A percentile compares a stretch with the other conserved stretches of the same genome.
These are phyloP conservation scores for Cladobotryum mycophilum DNA, from an alignment of 2,329 filamentous ascomycete species.

Conservation along the genomic window DNA sequence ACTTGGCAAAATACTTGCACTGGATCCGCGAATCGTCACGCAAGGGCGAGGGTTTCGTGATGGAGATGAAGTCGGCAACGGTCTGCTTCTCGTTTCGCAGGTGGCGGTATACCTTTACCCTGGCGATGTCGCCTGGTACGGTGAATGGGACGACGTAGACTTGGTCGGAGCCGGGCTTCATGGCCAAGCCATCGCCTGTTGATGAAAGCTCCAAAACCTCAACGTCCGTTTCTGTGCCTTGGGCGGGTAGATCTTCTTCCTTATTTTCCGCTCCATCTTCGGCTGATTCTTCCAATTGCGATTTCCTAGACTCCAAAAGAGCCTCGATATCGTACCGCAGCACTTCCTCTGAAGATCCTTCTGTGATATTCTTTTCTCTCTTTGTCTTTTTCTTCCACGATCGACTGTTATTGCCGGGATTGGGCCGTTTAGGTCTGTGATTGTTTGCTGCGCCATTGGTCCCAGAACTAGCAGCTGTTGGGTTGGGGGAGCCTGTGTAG, in stretches of 20 bases:
- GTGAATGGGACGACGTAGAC: conserved; percentile 87
- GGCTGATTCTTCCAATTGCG: conserved; percentile 21
- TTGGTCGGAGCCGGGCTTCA: conserved; percentile 54
- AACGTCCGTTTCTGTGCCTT: conserved; percentile 71
- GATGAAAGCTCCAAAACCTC: conserved; percentile 80
- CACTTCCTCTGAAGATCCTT: conserved; percentile 61
- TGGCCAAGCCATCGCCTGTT: conserved; percentile 82
- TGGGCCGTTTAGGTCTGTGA: conserved; percentile 18
- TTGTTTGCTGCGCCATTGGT: conserved; percentile 8
- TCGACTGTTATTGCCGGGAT: conserved; percentile 16
- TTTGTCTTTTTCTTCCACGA: conserved; percentile 45
- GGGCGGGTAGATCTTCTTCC: conserved; percentile 47
- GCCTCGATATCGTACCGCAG: conserved; percentile 56
- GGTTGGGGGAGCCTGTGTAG: conserved; percentile 8
- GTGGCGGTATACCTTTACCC: conserved; percentile 73
- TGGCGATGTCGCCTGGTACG: conserved; percentile 75
- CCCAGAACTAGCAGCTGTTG: conserved; percentile 3
- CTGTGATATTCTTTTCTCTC: conserved; percentile 53
- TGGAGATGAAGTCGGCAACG: conserved; percentile 73
- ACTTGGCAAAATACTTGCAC: conserved; percentile 82
- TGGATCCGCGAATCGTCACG: conserved; percentile 71
- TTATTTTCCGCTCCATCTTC: conserved; percentile 11
- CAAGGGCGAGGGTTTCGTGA: conserved; percentile 64
- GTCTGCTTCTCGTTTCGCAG: conserved; percentile 60
- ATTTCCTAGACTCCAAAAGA: conserved; percentile 40